phyloP scores from a whole-genome alignment of 495 filamentous ascomycete species.

The Penicillium malachiteum region DNA sequence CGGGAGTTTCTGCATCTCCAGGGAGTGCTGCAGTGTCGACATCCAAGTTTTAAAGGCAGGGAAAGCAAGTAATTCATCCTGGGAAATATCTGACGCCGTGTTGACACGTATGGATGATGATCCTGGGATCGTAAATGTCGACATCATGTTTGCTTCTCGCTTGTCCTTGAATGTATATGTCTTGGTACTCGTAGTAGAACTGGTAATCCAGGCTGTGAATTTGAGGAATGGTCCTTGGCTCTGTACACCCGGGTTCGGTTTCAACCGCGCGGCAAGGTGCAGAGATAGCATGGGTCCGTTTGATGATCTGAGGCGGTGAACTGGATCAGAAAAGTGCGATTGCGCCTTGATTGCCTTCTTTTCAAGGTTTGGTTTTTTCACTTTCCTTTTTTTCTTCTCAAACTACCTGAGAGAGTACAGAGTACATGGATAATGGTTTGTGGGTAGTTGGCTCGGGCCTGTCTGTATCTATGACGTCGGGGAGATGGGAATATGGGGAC shows the following conservation, averaged over 20 bases:
- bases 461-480: neutral
- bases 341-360: neutral
- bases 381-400: neutral
- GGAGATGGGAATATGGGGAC: no score
- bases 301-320: slow-evolving; percentile 1
- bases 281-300: neutral
- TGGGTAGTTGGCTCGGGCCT: neutral
- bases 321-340: neutral
- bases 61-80: slow-evolving; percentile 66
- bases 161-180: neutral
- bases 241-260: no score
- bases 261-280: neutral
- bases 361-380: neutral
- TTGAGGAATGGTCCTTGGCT: neutral
- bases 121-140: slow-evolving; percentile 21
- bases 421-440: neutral
- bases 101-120: slow-evolving; percentile 45
- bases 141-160: slow-evolving; percentile 8
- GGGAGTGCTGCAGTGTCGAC: slow-evolving; percentile 60
- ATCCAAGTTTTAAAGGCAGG: slow-evolving; percentile 75
- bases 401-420: no score
- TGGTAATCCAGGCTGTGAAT: neutral
- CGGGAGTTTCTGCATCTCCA: slow-evolving; percentile 58
- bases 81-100: slow-evolving; percentile 56
- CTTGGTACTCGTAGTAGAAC: no score